These are phyloP conservation scores for Hyaloscypha hepaticicola DNA, from an alignment of 495 filamentous ascomycete genomes.

Conservation along the genomic window DNA sequence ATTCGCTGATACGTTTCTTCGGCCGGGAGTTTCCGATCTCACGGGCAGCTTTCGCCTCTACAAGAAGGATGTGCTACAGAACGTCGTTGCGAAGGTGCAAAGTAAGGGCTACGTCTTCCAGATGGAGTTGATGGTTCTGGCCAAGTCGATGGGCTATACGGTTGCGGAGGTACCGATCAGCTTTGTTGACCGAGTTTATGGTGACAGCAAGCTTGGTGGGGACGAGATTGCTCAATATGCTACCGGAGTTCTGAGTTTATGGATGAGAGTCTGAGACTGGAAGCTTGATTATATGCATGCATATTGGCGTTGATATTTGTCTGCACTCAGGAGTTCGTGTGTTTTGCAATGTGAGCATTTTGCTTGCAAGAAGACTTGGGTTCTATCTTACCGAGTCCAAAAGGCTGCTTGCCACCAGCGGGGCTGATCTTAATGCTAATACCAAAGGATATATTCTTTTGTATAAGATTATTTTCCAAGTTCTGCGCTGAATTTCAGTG, in stretches of 20 bases:
- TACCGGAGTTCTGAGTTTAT: slow-evolving; percentile 86
- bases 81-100: slow-evolving; percentile 84
- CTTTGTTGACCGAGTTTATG: slow-evolving; percentile 94
- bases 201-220: slow-evolving; percentile 91
- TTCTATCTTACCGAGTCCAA: too few species aligned
- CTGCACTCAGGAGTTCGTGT: too few species aligned
- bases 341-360: too few species aligned
- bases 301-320: too few species aligned
- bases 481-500: too few species aligned
- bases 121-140: slow-evolving; percentile 88
- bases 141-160: slow-evolving; percentile 86
- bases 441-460: too few species aligned
- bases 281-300: too few species aligned
- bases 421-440: too few species aligned
- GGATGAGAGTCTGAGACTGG: slow-evolving; percentile 49
- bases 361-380: too few species aligned
- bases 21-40: slow-evolving; percentile 93
- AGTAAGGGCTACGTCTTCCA: slow-evolving; percentile 98
- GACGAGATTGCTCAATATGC: slow-evolving; percentile 96
- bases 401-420: too few species aligned
- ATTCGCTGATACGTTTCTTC: slow-evolving; percentile 90
- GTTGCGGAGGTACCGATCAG: slow-evolving; percentile 93
- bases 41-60: slow-evolving; percentile 95
- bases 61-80: slow-evolving; percentile 84
- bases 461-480: too few species aligned